Conservation (phyloP, 75 land plant genomes). For the Larix kaempferi region DNA sequence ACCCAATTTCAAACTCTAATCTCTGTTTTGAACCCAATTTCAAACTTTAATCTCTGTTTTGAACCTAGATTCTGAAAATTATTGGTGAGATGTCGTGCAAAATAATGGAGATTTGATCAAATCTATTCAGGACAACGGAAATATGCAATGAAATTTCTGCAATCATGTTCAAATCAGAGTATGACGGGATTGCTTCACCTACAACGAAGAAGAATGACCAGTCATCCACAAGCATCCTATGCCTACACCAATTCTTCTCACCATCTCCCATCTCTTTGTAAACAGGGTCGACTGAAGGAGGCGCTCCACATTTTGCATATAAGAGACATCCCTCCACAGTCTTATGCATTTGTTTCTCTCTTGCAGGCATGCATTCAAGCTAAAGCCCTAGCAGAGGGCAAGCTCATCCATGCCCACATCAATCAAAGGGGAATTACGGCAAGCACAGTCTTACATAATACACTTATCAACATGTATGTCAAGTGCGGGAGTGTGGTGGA, state of each 20-base stretch:
- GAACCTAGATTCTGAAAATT: too few relatives aligned
- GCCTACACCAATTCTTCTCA: background rate
- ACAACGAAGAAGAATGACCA: too few relatives aligned
- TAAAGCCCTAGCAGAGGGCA: constrained; percentile 12
- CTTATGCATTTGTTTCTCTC: background rate
- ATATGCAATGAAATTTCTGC: too few relatives aligned
- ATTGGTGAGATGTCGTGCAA: too few relatives aligned
- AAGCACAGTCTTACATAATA: background rate
- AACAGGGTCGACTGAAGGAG: background rate
- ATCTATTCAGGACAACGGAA: too few relatives aligned
- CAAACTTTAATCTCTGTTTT: too few relatives aligned
- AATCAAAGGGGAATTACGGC: background rate
- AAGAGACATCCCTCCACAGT: background rate
- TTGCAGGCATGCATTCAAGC: constrained; percentile 6
- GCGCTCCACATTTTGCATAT: constrained; percentile 3
- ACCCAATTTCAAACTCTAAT: too few relatives aligned
- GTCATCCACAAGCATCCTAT: background rate
- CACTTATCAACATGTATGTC: constrained; percentile 22
- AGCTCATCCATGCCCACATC: constrained; percentile 8
- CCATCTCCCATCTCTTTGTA: background rate
- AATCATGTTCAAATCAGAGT: too few relatives aligned
- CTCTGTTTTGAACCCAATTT: too few relatives aligned
- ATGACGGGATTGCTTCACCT: too few relatives aligned
- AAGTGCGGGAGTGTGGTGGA: constrained; percentile 12
- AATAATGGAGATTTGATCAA: too few relatives aligned